Evolutionary conservation across 768 basidiomycete species (phyloP).

Genomic region (Hygrophoropsis aurantiaca): DNA sequence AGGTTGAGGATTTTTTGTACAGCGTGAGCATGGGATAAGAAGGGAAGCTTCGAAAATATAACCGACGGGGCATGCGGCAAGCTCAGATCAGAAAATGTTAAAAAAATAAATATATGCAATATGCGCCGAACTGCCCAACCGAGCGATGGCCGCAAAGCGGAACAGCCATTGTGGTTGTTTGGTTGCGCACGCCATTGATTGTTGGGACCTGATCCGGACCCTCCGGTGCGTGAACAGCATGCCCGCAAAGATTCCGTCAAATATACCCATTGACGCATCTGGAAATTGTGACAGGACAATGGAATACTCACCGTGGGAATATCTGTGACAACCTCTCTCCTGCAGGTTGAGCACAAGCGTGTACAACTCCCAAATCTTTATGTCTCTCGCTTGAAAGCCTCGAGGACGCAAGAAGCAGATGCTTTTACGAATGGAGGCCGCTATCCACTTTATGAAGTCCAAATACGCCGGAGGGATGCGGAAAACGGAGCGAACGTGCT

Average conservation of each 20-base stretch:
- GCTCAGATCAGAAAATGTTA: constrained; percentile 17
- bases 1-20: background rate
- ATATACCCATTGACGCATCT: constrained; percentile 14
- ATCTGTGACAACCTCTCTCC: constrained; percentile 13
- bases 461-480: too few species aligned
- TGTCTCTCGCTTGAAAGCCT: constrained; percentile 31
- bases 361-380: constrained; percentile 13
- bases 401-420: constrained; percentile 29
- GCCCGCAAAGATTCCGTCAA: constrained; percentile 6
- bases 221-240: constrained; percentile 19
- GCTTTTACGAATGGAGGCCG: constrained; percentile 9
- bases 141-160: constrained; percentile 14
- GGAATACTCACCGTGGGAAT: constrained; percentile 33
- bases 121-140: constrained; percentile 24
- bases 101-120: constrained; percentile 8
- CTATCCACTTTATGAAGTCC: constrained; percentile 17
- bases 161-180: constrained; percentile 9
- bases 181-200: constrained; percentile 4
- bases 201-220: constrained; percentile 15
- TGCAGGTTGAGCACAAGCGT: constrained; percentile 4
- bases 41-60: constrained; percentile 11
- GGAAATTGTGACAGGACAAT: constrained; percentile 22
- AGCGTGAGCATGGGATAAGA: constrained; percentile 9
- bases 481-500: too few species aligned
- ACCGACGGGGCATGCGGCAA: constrained; percentile 12